Conservation (phyloP, 129 eudicot species). For the Ambrosia trifida region DNA sequence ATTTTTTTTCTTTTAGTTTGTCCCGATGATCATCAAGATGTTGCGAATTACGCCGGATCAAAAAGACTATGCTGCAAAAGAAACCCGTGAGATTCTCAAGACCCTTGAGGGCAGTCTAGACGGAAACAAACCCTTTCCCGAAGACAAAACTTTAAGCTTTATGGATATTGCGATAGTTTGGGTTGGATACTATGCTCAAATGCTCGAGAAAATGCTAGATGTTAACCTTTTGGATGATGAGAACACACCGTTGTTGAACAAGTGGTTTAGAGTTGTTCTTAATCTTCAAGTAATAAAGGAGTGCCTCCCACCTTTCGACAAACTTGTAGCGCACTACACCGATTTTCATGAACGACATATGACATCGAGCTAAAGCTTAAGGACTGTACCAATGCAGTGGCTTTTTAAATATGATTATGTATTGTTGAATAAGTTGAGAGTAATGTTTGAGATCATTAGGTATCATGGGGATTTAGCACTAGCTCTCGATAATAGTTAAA, state of each 20-base stretch:
- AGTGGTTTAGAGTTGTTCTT: slow-evolving; percentile 19
- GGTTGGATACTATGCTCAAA: slow-evolving; percentile 19
- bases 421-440: not conserved
- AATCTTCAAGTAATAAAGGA: slow-evolving; percentile 10
- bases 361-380: not conserved
- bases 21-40: slow-evolving; percentile 10
- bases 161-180: slow-evolving; percentile 26
- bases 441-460: not conserved
- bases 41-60: slow-evolving; percentile 4
- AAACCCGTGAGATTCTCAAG: slow-evolving; percentile 23
- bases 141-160: slow-evolving; percentile 10
- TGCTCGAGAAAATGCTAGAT: slow-evolving; percentile 17
- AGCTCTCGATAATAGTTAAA: too few relatives aligned
- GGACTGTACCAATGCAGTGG: too few relatives aligned
- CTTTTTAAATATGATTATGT: slow-evolving; percentile 3
- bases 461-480: not conserved
- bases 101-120: slow-evolving; percentile 8
- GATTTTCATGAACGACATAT: not conserved
- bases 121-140: slow-evolving; percentile 9
- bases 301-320: slow-evolving; percentile 21
- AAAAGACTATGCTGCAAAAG: slow-evolving; percentile 22
- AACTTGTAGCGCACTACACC: slow-evolving; percentile 6
- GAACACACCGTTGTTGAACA: slow-evolving; percentile 22
- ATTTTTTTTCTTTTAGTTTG: slow-evolving; percentile 16
- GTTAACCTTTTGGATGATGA: slow-evolving; percentile 27